Conservation (phyloP, 495 filamentous ascomycete species). For the Penicillium cosmopolitanum region DNA sequence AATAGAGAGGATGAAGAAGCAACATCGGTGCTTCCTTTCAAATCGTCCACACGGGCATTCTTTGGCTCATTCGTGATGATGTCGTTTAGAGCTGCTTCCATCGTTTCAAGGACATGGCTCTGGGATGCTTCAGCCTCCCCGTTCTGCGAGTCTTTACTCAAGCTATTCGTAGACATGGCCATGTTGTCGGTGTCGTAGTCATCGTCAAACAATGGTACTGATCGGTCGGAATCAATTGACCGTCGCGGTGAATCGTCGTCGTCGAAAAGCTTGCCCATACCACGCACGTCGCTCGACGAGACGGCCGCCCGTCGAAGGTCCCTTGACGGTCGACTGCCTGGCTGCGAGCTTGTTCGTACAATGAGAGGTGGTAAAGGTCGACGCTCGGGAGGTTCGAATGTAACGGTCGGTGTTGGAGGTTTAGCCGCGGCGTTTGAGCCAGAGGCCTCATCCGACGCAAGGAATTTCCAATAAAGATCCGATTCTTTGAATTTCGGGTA, state of each 20-base stretch:
- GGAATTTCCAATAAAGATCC: constrained; percentile 92
- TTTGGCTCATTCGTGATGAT: constrained; percentile 83
- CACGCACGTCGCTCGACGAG: constrained; percentile 59
- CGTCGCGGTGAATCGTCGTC: constrained; percentile 53
- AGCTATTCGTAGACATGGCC: constrained; percentile 61
- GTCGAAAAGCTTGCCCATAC: constrained; percentile 45
- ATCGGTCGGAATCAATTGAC: constrained; percentile 61
- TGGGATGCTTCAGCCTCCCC: constrained; percentile 49
- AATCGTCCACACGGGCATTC: constrained; percentile 65
- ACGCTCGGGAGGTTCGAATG: constrained; percentile 37
- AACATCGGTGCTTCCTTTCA: constrained; percentile 56
- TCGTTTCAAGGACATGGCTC: constrained; percentile 76
- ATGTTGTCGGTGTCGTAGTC: constrained; percentile 67
- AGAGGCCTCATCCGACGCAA: constrained; percentile 83
- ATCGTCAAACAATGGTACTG: constrained; percentile 65
- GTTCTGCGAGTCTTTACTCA: constrained; percentile 55
- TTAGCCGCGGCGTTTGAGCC: constrained; percentile 36
- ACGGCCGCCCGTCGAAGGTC: constrained; percentile 62
- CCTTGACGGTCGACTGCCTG: constrained; percentile 34
- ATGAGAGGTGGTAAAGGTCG: constrained; percentile 48
- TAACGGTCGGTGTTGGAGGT: constrained; percentile 29
- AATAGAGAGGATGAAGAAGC: constrained; percentile 37
- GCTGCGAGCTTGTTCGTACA: constrained; percentile 46
- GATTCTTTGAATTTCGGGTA: constrained; percentile 88
- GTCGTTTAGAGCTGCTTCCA: constrained; percentile 92